phyloP scores from a whole-genome alignment of 441 rosid species.

The Corymbia citriodora region DNA sequence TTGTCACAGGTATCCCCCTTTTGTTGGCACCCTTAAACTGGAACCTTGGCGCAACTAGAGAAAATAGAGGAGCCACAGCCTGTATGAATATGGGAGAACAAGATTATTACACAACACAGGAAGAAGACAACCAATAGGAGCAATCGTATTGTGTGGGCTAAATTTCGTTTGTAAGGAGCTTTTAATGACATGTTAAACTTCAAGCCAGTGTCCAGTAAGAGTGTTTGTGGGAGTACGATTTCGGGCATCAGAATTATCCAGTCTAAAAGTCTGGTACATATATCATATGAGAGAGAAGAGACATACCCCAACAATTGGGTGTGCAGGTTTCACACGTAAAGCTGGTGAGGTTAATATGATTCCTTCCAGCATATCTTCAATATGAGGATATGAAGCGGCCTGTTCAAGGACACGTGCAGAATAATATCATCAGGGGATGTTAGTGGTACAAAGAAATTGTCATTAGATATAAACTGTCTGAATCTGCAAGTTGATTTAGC shows the following conservation, averaged over 20 bases:
- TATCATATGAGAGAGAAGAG: background rate
- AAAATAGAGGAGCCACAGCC: slow-evolving; percentile 92
- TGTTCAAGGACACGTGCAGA: slow-evolving; percentile 12
- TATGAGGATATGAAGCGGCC: slow-evolving; percentile 58
- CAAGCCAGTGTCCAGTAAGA: background rate
- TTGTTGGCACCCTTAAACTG: slow-evolving; percentile 99
- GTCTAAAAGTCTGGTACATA: background rate
- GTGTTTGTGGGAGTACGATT: background rate
- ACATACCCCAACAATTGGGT: slow-evolving; percentile 88
- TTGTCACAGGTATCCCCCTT: slow-evolving; percentile 93
- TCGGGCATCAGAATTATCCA: background rate
- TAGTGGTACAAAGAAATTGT: background rate
- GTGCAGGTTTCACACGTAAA: slow-evolving; percentile 88
- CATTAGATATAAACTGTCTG: background rate
- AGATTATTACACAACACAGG: background rate
- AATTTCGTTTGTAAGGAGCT: background rate
- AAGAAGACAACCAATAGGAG: background rate
- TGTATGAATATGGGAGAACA: slow-evolving; percentile 15
- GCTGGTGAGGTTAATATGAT: slow-evolving; percentile 89
- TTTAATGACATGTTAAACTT: background rate
- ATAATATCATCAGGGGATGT: background rate
- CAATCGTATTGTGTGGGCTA: background rate
- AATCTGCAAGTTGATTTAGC: background rate
- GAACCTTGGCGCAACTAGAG: slow-evolving; percentile 71
- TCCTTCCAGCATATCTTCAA: slow-evolving; percentile 71